Evolutionary conservation across 441 rosid species (phyloP).

Genomic region (Adansonia rubrostipa): DNA sequence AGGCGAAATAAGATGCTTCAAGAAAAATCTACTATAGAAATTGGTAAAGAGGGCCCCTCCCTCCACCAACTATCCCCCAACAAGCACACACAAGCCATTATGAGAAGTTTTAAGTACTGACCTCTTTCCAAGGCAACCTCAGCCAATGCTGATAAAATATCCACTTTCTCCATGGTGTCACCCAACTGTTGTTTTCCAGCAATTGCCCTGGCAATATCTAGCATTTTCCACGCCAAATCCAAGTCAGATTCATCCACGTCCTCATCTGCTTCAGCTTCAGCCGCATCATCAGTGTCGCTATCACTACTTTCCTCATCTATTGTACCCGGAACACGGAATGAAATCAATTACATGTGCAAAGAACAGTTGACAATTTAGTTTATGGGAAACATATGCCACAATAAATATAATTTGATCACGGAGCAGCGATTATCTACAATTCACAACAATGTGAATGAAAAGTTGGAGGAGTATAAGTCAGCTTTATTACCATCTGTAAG

Average conservation of each 20-base stretch:
- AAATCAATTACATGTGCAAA: neutral
- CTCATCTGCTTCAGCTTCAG: conserved; percentile 83
- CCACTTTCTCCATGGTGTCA: conserved; percentile 82
- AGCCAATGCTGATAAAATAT: conserved; percentile 74
- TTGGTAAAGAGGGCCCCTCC: neutral
- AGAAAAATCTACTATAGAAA: neutral
- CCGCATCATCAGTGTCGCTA: conserved; percentile 57
- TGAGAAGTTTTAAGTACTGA: conserved; percentile 28
- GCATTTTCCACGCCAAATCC: conserved; percentile 95
- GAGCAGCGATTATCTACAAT: neutral
- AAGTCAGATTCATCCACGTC: conserved; percentile 71
- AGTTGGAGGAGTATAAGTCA: neutral
- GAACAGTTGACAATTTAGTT: conserved; percentile 1
- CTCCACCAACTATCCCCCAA: neutral
- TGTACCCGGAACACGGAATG: conserved; percentile 25
- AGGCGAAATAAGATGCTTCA: conserved; percentile 5
- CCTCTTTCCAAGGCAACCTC: conserved; percentile 95
- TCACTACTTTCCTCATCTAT: conserved; percentile 52
- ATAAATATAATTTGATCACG: neutral
- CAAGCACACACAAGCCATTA: conserved; percentile 8
- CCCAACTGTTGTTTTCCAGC: conserved; percentile 59
- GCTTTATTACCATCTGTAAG: no score
- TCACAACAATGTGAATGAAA: neutral
- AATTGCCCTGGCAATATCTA: conserved; percentile 89
- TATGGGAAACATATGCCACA: neutral